These are phyloP conservation scores for Leccinum huronense DNA, from an alignment of 1,284 basidiomycete genomes.

Conservation along the genomic window DNA sequence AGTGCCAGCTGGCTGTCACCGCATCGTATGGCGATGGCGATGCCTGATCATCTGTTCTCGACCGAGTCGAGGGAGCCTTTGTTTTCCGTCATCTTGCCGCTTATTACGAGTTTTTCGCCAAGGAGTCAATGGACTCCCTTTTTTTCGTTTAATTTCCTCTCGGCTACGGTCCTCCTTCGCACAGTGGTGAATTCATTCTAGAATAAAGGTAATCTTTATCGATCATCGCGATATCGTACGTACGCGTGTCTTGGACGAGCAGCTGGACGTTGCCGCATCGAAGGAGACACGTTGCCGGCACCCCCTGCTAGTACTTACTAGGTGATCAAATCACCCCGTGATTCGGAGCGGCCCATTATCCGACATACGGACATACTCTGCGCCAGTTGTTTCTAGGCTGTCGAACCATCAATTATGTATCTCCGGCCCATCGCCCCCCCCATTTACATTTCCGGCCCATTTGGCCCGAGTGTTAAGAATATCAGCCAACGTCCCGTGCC, in stretches of 20 bases:
- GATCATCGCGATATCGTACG: conserved; percentile 19
- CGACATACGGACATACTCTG: conserved; percentile 3
- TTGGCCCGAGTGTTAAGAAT: not conserved
- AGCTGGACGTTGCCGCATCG: conserved; percentile 2
- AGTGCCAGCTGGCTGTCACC: not conserved
- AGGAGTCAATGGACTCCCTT: not conserved
- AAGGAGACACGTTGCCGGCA: conserved; percentile 5
- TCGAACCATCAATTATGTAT: not conserved
- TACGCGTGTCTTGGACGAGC: conserved; percentile 5
- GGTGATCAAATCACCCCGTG: conserved; percentile 11
- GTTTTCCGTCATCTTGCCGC: not conserved
- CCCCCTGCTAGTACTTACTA: not conserved
- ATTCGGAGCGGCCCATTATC: conserved; percentile 1
- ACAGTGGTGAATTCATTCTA: conserved; percentile 2
- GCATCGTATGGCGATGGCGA: not conserved
- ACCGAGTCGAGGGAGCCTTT: not conserved
- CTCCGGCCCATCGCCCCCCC: conserved; percentile 7
- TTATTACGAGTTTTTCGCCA: conserved; percentile 13
- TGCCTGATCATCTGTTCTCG: conserved; percentile 7
- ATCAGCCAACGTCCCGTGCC: conserved; percentile 15
- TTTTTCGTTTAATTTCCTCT: conserved; percentile 13
- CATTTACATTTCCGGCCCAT: not conserved
- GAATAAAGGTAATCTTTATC: conserved; percentile 16
- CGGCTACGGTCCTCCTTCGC: conserved; percentile 7
- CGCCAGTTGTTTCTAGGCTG: conserved; percentile 1